phyloP scores from a whole-genome alignment of 495 filamentous ascomycete genomes.

The Margaritispora aquatica region DNA sequence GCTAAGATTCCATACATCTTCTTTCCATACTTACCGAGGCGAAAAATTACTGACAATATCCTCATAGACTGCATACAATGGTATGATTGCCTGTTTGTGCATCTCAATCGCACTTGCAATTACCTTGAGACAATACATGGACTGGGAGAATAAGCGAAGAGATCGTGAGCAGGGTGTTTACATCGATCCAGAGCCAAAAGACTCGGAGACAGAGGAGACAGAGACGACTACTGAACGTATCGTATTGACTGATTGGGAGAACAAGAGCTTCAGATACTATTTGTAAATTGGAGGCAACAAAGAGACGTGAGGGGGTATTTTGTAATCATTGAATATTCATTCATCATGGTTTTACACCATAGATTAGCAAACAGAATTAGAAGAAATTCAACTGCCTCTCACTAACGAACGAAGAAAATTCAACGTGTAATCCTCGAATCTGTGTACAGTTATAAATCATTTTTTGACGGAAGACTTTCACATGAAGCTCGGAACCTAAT shows the following conservation, averaged over 20 bases:
- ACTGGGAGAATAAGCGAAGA: neutral
- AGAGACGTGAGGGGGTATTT: too few relatives aligned
- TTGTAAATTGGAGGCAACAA: neutral
- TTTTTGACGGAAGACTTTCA: too few relatives aligned
- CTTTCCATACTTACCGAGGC: neutral
- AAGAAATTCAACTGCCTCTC: too few relatives aligned
- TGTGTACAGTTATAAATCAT: too few relatives aligned
- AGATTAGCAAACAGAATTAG: too few relatives aligned
- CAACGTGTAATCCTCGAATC: too few relatives aligned
- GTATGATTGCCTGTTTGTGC: neutral
- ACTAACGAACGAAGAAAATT: too few relatives aligned
- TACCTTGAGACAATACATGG: neutral
- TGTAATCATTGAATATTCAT: too few relatives aligned
- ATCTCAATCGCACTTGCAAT: neutral
- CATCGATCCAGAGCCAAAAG: neutral
- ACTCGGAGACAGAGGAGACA: neutral
- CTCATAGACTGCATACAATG: neutral
- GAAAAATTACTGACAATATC: neutral
- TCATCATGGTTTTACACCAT: too few relatives aligned
- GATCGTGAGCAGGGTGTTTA: neutral
- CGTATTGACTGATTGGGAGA: neutral
- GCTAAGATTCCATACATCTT: neutral
- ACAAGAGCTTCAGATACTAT: neutral
- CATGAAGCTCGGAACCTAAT: too few relatives aligned
- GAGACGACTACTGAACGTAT: neutral